Conservation (phyloP, 257 asterid species). For the Forsythia suspensa region DNA sequence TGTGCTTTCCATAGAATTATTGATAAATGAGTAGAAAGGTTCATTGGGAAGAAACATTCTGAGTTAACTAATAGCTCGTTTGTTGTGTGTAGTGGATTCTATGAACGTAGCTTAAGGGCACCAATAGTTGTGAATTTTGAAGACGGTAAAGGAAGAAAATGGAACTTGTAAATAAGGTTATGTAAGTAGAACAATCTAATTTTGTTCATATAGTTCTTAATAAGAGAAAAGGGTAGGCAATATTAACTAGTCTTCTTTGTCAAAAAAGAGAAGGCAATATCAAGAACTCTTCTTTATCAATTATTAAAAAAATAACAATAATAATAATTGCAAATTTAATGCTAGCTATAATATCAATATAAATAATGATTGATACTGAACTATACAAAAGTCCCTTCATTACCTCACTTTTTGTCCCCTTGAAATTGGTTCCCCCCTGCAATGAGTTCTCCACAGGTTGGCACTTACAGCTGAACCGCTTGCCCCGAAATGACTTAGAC, state of each 20-base stretch:
- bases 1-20: not conserved
- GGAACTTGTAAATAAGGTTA: not conserved
- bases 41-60: not conserved
- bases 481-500: too few relatives aligned
- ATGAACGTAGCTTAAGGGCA: not conserved
- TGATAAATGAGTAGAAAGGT: not conserved
- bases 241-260: not conserved
- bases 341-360: too few relatives aligned
- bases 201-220: not conserved
- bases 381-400: too few relatives aligned
- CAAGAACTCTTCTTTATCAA: not conserved
- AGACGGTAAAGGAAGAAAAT: not conserved
- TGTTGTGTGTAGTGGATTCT: not conserved
- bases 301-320: too few relatives aligned
- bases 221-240: not conserved
- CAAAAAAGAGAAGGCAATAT: not conserved
- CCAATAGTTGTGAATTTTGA: not conserved
- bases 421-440: too few relatives aligned
- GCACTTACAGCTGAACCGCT: too few relatives aligned
- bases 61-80: not conserved
- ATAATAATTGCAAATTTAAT: not conserved
- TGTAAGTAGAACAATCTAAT: not conserved
- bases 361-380: too few relatives aligned
- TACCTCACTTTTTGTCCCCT: too few relatives aligned
- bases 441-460: too few relatives aligned